Evolutionary conservation across 2,329 filamentous ascomycete genomes (phyloP), one percentile per base, ranked within the genome.

Genomic region (Akanthomyces uredinophilus): DNA sequence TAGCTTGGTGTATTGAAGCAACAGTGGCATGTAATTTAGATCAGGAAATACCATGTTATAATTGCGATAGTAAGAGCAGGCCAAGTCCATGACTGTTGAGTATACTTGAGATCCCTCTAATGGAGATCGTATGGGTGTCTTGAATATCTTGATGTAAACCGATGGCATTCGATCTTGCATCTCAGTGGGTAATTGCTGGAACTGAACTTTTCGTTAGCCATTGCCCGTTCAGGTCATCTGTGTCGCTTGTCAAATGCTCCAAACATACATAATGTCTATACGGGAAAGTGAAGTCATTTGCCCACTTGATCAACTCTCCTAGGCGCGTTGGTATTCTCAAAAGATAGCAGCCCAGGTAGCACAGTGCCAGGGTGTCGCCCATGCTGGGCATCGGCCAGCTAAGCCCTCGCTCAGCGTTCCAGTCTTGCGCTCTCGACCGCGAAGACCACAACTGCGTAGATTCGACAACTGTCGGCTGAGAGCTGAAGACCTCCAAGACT

Each of bases 271-370:
- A 88, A 67, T 85, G 80, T 51, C 89, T 82, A 72, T 89, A 98
- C 0, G 89, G 82, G 29, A 98, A 80, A 61, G 89, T 83, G 52
- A 87, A 87, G 62, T 78, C 78, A 53, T 82, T 83, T 18, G 84
- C 85, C 87, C 90, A 96, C 50, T 79, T 77, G 60, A 81, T 81
- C 14, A 98, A 74, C 66, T 96, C 90, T 13, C 86, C 88, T 8
- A 94, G 77, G 24, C 87, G 86, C n/a, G 91, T 80, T 0, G 93
- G 92, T 61, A 95, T 79, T 61, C 89, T 86, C 67, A 96, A 79
- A 29, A 96, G 78, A 51, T 95, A 69, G 43, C 86, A 86, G 1
- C 86, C 93, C 39, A 97, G 74, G 75, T 97, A 97, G 70, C 90
- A 92, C 13, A 96, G 72, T 1, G 81, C 87, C 58, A 98, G 74